A percentile compares a stretch with the other conserved stretches of the same genome.
These are phyloP conservation scores for Strombidium stylifer DNA, from an alignment of 73 alveolate species.

Conservation along the genomic window DNA sequence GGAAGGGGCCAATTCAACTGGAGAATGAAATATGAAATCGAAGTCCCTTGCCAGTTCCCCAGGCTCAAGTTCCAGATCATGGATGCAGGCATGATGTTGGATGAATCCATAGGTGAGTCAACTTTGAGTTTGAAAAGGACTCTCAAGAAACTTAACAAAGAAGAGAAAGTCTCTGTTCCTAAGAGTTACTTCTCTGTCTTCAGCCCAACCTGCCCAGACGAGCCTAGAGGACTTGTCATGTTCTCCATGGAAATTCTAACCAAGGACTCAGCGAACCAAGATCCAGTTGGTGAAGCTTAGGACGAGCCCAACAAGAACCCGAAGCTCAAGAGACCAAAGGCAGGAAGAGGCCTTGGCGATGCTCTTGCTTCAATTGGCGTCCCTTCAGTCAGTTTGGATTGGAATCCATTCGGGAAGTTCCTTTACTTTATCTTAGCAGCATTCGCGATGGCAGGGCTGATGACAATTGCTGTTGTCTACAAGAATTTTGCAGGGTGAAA, in stretches of 20 bases:
- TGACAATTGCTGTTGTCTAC: too few species aligned
- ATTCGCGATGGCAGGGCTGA: too few species aligned
- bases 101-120: slow-evolving; percentile 74
- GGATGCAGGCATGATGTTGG: slow-evolving; percentile 76
- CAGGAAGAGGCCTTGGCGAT: slow-evolving; percentile 90
- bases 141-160: slow-evolving; percentile 56
- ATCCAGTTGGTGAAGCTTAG: slow-evolving; percentile 93
- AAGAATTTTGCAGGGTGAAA: too few species aligned
- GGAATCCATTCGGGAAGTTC: too few species aligned
- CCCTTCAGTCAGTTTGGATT: too few species aligned
- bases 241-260: slow-evolving; percentile 64
- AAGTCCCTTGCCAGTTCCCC: slow-evolving; percentile 92
- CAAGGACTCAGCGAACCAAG: slow-evolving; percentile 60
- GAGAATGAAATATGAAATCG: slow-evolving; percentile 80
- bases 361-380: too few species aligned
- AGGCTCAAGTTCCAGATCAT: slow-evolving; percentile 83
- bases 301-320: slow-evolving; percentile 97
- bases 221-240: slow-evolving; percentile 52
- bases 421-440: too few species aligned
- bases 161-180: slow-evolving; percentile 70
- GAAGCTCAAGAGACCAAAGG: slow-evolving; percentile 80
- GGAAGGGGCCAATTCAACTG: slow-evolving; percentile 96
- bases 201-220: slow-evolving; percentile 64
- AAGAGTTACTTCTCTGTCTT: slow-evolving; percentile 61
- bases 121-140: slow-evolving; percentile 59